These are phyloP conservation scores for Hericium alpestre DNA, from an alignment of 768 basidiomycete genomes.

Conservation along the genomic window DNA sequence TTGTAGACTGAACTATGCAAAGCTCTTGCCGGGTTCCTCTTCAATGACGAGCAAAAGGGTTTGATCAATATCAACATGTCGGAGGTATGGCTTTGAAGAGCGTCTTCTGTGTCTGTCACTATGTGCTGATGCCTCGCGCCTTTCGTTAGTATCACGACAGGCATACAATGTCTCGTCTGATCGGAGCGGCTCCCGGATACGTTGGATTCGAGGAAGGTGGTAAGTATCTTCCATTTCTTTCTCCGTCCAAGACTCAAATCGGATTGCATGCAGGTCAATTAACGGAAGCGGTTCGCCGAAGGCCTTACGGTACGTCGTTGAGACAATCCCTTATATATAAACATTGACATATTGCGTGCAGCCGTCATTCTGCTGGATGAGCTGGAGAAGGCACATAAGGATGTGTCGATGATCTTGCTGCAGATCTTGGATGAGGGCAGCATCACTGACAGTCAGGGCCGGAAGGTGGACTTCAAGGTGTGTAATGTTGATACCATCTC, in stretches of 20 bases:
- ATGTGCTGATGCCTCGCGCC: not conserved
- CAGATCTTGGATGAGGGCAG: slow-evolving; percentile 88
- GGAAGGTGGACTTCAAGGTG: slow-evolving; percentile 86
- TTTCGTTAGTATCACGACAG: slow-evolving; percentile 72
- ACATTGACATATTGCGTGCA: slow-evolving; percentile 10
- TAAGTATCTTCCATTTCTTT: slow-evolving; percentile 17
- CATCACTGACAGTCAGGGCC: slow-evolving; percentile 84
- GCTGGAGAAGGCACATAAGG: slow-evolving; percentile 80
- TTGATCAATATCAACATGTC: slow-evolving; percentile 95
- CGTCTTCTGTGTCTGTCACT: not conserved
- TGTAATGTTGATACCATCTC: not conserved
- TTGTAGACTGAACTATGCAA: slow-evolving; percentile 80
- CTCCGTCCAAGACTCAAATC: not conserved
- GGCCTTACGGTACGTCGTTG: slow-evolving; percentile 37
- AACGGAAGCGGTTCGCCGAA: slow-evolving; percentile 53
- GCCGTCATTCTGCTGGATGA: slow-evolving; percentile 61
- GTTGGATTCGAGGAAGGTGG: slow-evolving; percentile 69
- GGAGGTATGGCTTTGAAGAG: slow-evolving; percentile 31
- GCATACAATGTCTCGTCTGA: slow-evolving; percentile 81
- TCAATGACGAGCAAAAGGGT: slow-evolving; percentile 79
- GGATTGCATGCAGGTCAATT: slow-evolving; percentile 33
- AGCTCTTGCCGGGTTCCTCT: slow-evolving; percentile 78
- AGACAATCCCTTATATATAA: not conserved
- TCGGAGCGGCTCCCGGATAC: slow-evolving; percentile 90
- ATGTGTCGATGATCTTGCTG: slow-evolving; percentile 82